phyloP scores from a whole-genome alignment of 768 basidiomycete species.

The Xerocomus spinulosus region DNA sequence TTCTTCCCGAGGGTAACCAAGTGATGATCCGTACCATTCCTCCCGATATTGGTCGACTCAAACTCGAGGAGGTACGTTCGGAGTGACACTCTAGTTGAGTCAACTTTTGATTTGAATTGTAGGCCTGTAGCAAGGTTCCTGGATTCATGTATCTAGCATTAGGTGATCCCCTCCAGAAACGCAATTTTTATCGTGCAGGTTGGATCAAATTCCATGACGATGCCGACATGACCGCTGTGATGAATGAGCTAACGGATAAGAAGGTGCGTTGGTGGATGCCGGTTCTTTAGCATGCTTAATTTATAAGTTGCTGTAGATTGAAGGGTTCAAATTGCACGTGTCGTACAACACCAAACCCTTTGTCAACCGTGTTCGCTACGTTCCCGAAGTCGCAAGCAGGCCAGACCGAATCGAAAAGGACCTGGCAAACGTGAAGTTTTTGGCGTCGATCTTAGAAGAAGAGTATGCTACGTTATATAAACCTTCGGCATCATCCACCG shows the following conservation, averaged over 20 bases:
- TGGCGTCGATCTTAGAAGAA: slow-evolving; percentile 72
- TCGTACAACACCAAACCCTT: slow-evolving; percentile 76
- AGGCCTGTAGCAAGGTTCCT: slow-evolving; percentile 74
- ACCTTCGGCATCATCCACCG: slow-evolving; percentile 15
- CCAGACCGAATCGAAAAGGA: slow-evolving; percentile 82
- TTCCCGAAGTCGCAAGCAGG: slow-evolving; percentile 77
- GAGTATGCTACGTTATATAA: slow-evolving; percentile 55
- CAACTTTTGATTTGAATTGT: slow-evolving; percentile 6
- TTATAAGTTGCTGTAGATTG: slow-evolving; percentile 54
- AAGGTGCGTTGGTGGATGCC: slow-evolving; percentile 51
- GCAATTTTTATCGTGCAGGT: slow-evolving; percentile 90
- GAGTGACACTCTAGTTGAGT: background rate
- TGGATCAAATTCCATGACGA: slow-evolving; percentile 88
- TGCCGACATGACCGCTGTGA: slow-evolving; percentile 71
- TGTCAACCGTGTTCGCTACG: slow-evolving; percentile 69
- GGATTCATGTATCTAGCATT: slow-evolving; percentile 88
- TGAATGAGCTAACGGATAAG: slow-evolving; percentile 73
- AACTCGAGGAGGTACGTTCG: slow-evolving; percentile 76
- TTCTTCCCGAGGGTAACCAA: slow-evolving; percentile 75
- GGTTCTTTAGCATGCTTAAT: slow-evolving; percentile 2
- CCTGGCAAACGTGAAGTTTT: slow-evolving; percentile 64
- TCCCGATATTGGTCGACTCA: slow-evolving; percentile 84
- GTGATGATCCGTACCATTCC: slow-evolving; percentile 95
- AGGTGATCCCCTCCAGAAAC: slow-evolving; percentile 88
- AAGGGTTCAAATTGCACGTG: slow-evolving; percentile 91